A percentile compares a stretch with the other conserved stretches of the same genome.
Evolutionary conservation across 176 grass and related monocot species (phyloP).

Genomic region (Carex cristatella): DNA sequence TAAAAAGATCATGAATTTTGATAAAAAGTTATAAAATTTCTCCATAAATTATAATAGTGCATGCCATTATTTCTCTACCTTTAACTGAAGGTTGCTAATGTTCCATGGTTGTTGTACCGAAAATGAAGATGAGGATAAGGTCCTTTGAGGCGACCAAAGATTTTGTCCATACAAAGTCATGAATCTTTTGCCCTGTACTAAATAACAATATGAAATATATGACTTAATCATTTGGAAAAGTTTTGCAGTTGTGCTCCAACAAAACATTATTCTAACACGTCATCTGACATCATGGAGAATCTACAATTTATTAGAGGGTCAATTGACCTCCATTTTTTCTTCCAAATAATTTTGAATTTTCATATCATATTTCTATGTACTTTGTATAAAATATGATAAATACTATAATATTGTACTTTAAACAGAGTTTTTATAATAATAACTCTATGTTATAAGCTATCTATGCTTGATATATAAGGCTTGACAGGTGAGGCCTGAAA

Average conservation of each 20-base stretch:
- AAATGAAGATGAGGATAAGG: background rate
- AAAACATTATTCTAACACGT: too few species aligned
- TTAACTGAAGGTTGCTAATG: background rate
- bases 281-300: too few species aligned
- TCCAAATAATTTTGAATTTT: too few species aligned
- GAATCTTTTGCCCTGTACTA: background rate
- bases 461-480: background rate
- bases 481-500: background rate
- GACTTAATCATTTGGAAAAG: background rate
- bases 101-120: background rate
- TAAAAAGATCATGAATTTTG: too few species aligned
- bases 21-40: background rate
- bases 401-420: too few species aligned
- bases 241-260: background rate
- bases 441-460: too few species aligned
- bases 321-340: too few species aligned
- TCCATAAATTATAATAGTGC: background rate
- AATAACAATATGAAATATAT: background rate
- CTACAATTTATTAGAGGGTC: too few species aligned
- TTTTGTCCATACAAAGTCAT: background rate
- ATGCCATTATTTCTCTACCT: background rate
- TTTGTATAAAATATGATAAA: too few species aligned
- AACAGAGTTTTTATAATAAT: too few species aligned
- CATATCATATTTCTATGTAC: too few species aligned
- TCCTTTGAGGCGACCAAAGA: background rate